phyloP scores from a whole-genome alignment of 192 early-diverging fungal species.

The Backusella luteola region DNA sequence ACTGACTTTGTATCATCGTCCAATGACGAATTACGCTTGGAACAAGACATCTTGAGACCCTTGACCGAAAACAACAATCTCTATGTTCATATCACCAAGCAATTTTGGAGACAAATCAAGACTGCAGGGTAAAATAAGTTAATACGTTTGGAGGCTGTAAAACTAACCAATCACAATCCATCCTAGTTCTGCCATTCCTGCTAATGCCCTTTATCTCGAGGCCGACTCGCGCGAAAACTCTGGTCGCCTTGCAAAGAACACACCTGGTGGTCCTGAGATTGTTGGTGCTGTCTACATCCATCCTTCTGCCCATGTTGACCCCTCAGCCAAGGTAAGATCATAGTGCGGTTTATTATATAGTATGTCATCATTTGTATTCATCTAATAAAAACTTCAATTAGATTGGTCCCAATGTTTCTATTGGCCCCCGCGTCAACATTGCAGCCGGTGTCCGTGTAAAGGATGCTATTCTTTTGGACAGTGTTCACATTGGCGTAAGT shows the following conservation, averaged over 20 bases:
- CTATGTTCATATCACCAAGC: constrained; percentile 80
- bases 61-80: constrained; percentile 84
- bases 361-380: no score
- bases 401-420: constrained; percentile 95
- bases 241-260: constrained; percentile 60
- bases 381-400: not conserved
- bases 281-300: constrained; percentile 94
- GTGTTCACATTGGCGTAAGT: constrained; percentile 72
- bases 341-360: no score
- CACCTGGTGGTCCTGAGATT: constrained; percentile 66
- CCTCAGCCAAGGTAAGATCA: constrained; percentile 69
- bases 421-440: constrained; percentile 86
- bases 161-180: no score
- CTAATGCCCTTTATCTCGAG: constrained; percentile 91
- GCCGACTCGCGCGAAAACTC: constrained; percentile 64
- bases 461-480: constrained; percentile 93
- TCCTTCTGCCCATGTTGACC: constrained; percentile 90
- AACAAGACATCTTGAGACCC: constrained; percentile 88
- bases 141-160: no score
- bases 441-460: constrained; percentile 92
- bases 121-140: constrained; percentile 63
- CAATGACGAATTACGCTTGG: constrained; percentile 77
- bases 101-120: constrained; percentile 98
- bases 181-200: constrained; percentile 80
- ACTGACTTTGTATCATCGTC: constrained; percentile 33